phyloP scores from a whole-genome alignment of 2,329 filamentous ascomycete species.

The Bipolaris oryzae region DNA sequence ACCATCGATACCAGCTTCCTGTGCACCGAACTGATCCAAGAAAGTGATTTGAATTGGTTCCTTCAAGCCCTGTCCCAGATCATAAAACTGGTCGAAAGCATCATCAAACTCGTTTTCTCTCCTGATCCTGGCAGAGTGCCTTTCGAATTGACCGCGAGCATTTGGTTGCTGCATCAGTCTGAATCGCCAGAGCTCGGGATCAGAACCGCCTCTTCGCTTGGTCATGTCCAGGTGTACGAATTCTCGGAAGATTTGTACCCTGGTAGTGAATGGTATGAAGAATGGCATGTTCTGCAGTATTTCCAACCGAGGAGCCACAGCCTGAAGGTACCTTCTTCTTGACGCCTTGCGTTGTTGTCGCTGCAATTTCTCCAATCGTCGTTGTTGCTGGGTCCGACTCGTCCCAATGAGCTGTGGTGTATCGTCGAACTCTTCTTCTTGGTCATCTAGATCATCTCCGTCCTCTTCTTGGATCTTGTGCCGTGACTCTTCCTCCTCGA shows the following conservation, averaged over 20 bases:
- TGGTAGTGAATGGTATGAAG: slow-evolving; percentile 88
- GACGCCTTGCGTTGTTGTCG: slow-evolving; percentile 69
- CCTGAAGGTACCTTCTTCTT: slow-evolving; percentile 73
- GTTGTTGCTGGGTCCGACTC: slow-evolving; percentile 66
- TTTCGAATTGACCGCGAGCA: slow-evolving; percentile 46
- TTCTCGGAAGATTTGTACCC: slow-evolving; percentile 90
- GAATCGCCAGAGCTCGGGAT: slow-evolving; percentile 77
- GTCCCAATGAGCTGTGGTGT: slow-evolving; percentile 58
- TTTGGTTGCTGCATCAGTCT: slow-evolving; percentile 51
- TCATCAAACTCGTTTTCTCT: slow-evolving; percentile 83
- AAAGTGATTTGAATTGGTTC: slow-evolving; percentile 97
- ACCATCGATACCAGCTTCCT: slow-evolving; percentile 93
- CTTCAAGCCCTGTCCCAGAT: slow-evolving; percentile 81
- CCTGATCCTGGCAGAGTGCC: slow-evolving; percentile 76
- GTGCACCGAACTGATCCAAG: slow-evolving; percentile 83
- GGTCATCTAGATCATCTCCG: slow-evolving; percentile 59
- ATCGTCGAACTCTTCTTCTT: slow-evolving; percentile 49
- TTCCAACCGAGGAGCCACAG: slow-evolving; percentile 84
- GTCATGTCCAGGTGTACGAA: slow-evolving; percentile 86
- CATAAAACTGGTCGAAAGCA: slow-evolving; percentile 82
- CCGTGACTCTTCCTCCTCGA: slow-evolving; percentile 80
- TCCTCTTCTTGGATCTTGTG: slow-evolving; percentile 71
- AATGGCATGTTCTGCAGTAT: slow-evolving; percentile 97
- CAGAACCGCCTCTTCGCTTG: slow-evolving; percentile 71
- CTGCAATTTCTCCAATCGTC: slow-evolving; percentile 66